Evolutionary conservation across 345 rosid species (phyloP).

Genomic region (Xanthoceras sorbifolium): DNA sequence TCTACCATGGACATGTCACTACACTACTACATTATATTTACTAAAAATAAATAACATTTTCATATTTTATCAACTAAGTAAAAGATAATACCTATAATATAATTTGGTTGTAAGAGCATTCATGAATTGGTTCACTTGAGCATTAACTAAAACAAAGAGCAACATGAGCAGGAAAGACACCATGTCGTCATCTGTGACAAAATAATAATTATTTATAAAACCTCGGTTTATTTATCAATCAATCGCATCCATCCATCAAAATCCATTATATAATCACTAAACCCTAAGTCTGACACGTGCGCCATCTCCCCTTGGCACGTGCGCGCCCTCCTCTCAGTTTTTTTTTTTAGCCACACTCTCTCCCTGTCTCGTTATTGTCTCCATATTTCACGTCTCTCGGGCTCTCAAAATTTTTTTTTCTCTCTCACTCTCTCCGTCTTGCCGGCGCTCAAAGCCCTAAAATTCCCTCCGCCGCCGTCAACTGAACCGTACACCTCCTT

Average conservation of each 20-base stretch:
- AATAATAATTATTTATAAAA: not conserved
- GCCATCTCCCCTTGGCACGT: slow-evolving; percentile 30
- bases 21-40: too few relatives aligned
- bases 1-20: not conserved
- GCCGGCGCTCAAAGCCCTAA: slow-evolving; percentile 42
- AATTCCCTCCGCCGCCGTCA: not conserved
- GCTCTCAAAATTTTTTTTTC: not conserved
- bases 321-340: slow-evolving; percentile 24
- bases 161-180: not conserved
- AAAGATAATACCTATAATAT: too few relatives aligned
- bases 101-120: too few relatives aligned
- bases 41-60: too few relatives aligned
- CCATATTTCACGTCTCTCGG: slow-evolving; percentile 19
- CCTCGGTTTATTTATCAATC: not conserved
- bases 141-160: not conserved
- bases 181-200: not conserved
- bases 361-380: slow-evolving; percentile 4
- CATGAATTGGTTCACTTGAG: too few relatives aligned
- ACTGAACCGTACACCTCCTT: not conserved
- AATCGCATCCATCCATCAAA: not conserved
- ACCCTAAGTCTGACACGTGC: slow-evolving; percentile 42
- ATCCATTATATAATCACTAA: not conserved
- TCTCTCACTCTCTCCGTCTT: slow-evolving; percentile 12
- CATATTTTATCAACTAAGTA: too few relatives aligned
- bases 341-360: slow-evolving; percentile 26